Evolutionary conservation across 2,329 filamentous ascomycete species (phyloP), one percentile per base, ranked within the genome.

Genomic region (Dothidotthia symphoricarpi): DNA sequence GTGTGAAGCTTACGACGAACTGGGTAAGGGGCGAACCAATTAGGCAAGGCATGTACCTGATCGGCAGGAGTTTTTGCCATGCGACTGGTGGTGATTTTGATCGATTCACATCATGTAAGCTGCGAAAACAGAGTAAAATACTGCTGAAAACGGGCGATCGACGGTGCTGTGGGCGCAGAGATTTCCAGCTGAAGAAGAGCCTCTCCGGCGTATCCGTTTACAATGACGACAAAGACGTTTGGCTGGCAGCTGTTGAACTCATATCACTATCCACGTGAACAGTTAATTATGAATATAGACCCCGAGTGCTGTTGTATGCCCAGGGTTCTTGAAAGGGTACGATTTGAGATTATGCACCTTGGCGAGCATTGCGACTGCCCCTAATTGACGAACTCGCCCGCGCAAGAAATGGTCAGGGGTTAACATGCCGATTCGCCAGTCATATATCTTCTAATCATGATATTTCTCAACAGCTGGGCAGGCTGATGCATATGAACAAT

Each of bases 81-180:
- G 39, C 39, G 29, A 55, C 40, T 55, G 47, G 50, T 35, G 45
- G 55, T 57, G 59, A 55, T 52, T 49, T 53, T 51, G 46, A 31
- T 33, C 43, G 44, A 19, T 36, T 48, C 45, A 49, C 47, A 43
- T 55, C 49, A 49, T 48, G 36, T 47, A 47, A 51, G 47, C 36
- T 47, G 50, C 47, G 49, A 56, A 61, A 61, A 34, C 53, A 49
- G 52, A 49, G 51, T 53, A 63, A 59, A 54, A 59, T 55, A 54
- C 51, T 41, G 34, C 55, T 41, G 28, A 44, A 22, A 28, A 29
- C 11, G 27, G 31, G 27, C 31, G 39, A 37, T 35, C 22, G 15
- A 39, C 36, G 15, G 28, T 28, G 36, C 28, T 41, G 39, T 44
- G 31, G 43, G 25, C 47, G 50, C 47, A 52, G 43, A 54, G 39